Base-by-base conservation (phyloP, 108 stramenopile genomes). In the Licmophora abbreviata region DNA sequence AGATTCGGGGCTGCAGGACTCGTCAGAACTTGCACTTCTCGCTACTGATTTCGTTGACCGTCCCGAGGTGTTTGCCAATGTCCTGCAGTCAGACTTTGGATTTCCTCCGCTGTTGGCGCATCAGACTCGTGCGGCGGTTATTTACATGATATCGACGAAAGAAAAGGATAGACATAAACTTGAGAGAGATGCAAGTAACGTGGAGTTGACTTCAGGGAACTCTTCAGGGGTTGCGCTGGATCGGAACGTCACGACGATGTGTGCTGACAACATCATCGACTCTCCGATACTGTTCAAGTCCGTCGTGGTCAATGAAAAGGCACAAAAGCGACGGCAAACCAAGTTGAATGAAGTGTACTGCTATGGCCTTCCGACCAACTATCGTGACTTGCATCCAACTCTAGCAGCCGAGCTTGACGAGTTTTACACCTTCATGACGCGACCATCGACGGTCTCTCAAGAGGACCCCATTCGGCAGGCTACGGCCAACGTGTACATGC, bases 401-500 rank as follows among this genome's bases (percentile, higher is more conserved):
- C 41, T 91, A 17, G 75, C 68, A 24, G 17, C 22, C 1, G 83
- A 91, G 44, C 41, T 87, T 0, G 68, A 79, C 10, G 73, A 59
- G 33, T 82, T 74, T 54, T 73, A 68, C 57, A 30, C 37, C 6
- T 87, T 75, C 75, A 91, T 91, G 89, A 91, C 83, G 3, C 51
- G 65, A 11, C 85, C 78, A 5, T 60, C 72, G 3, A 69, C 76
- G 3, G 55, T 65, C 9, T 56, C 80, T 18, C 68, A 79, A 38
- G 81, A 82, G 69, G 41, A 51, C 30, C 76, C 85, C 0, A 84
- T 91, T 30, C 75, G 89, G 31, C 63, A 65, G 11, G 66, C 73
- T 12, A 91, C 89, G 1, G 89, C 89, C 23, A 59, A 73, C 15
- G 81, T 91, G 0, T 91, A 91, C 41, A 33, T 80, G 58, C 66